Percentiles rank a stretch among this genome's conserved stretches.
These are phyloP conservation scores for Suillus subaureus DNA, from an alignment of 768 basidiomycete genomes.

Conservation along the genomic window DNA sequence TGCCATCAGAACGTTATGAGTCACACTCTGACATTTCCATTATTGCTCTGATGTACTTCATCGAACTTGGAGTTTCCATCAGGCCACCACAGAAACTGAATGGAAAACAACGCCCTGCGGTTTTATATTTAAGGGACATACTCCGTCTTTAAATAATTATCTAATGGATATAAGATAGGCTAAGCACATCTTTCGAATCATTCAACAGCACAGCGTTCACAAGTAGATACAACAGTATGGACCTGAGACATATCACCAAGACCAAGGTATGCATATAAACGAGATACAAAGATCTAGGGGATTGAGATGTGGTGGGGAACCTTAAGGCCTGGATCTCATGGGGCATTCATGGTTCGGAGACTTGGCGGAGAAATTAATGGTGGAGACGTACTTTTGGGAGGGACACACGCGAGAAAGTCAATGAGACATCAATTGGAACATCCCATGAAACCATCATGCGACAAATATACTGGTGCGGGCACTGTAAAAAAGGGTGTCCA, in stretches of 20 bases:
- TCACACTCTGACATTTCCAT: neutral
- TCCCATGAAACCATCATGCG: slow-evolving; percentile 7
- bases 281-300: neutral
- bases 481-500: slow-evolving; percentile 31
- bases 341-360: neutral
- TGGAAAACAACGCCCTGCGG: neutral
- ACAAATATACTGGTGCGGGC: slow-evolving; percentile 30
- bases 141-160: neutral
- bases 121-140: neutral
- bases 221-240: slow-evolving; percentile 2
- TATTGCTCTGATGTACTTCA: neutral
- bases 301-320: neutral
- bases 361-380: neutral
- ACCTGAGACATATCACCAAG: slow-evolving; percentile 3
- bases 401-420: neutral
- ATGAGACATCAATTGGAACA: neutral
- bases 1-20: too few species aligned
- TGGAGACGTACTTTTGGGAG: neutral
- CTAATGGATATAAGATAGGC: neutral
- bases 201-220: neutral
- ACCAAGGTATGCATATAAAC: neutral
- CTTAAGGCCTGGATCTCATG: neutral
- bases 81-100: neutral
- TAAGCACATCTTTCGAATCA: neutral
- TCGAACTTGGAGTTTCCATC: neutral